Base-by-base conservation (phyloP, 345 rosid species). In the Boechera stricta region DNA sequence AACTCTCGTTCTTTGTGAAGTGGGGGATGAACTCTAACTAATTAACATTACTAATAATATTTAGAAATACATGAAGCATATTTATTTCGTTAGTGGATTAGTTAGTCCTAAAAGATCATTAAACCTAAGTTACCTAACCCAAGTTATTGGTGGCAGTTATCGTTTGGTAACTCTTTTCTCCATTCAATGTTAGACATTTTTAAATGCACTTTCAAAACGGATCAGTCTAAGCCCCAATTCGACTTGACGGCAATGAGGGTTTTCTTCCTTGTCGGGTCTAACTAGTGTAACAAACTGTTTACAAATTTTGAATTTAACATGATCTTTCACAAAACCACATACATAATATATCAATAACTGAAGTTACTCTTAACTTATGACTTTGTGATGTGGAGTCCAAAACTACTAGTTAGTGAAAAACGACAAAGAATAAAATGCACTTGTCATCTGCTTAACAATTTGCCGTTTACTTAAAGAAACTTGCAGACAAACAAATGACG, bases 351-450 rank as follows among this genome's bases (percentile, higher is more conserved):
- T 21, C 10, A 1, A 47, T 47, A 65, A 32, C n/a, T 33, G 0
- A 64, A 64, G 28, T 62, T 24, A 47, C 28, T 32, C 48, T 38
- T 31, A 44, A 39, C 42, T 2, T 10, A 38, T 39, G 42, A 39
- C 12, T 2, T 9, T 39, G 36, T 45, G 9, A 35, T 48, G 18
- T 35, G 2, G 28, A 57, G 10, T 24, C 28, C 16, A 24, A 24
- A 59, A 71, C 31, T 62, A n/a, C 5, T 35, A 48, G 8, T 24
- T 24, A 28, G 24, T 24, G 39, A 10, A 38, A 61, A 16, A 4
- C 2, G 67, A 36, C 60, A 60, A 60, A 72, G 16, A 62, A 38
- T 11, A 31, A 52, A 73, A 26, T 74, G 71, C 64, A 74, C 44
- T 54, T 54, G 18, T 65, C 78, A 65, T 65, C 38, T 55, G 65